A percentile compares a stretch with the other conserved stretches of the same genome.
Conservation (phyloP, 495 filamentous ascomycete genomes). For the Rostrohypoxylon terebratum region DNA sequence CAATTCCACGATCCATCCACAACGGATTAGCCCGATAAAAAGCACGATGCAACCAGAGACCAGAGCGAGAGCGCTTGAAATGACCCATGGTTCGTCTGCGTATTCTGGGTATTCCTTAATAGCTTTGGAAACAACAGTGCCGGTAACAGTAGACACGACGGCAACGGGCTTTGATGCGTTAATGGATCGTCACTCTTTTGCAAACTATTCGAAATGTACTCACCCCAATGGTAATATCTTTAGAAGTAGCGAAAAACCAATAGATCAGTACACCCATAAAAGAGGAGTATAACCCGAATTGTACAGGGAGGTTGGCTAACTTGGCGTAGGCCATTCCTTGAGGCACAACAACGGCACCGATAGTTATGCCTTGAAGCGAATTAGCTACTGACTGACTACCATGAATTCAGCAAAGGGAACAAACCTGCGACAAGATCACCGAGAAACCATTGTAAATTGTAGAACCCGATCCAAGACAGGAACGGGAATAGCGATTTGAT, state of each 20-base stretch:
- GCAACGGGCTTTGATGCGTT: slow-evolving; percentile 78
- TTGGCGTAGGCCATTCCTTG: slow-evolving; percentile 98
- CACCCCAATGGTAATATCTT: slow-evolving; percentile 99
- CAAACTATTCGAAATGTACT: slow-evolving; percentile 61
- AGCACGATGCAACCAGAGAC: slow-evolving; percentile 85
- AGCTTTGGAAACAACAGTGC: slow-evolving; percentile 77
- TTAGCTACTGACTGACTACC: slow-evolving; percentile 23
- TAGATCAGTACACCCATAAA: slow-evolving; percentile 98
- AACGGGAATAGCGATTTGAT: slow-evolving; percentile 84
- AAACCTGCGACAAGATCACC: slow-evolving; percentile 92
- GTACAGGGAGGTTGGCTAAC: slow-evolving; percentile 77
- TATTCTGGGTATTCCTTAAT: slow-evolving; percentile 66
- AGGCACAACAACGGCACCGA: slow-evolving; percentile 94
- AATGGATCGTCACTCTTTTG: slow-evolving; percentile 54
- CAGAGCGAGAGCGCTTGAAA: slow-evolving; percentile 84
- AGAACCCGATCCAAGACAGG: slow-evolving; percentile 83
- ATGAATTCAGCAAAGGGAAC: slow-evolving; percentile 36
- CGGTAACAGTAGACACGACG: slow-evolving; percentile 91
- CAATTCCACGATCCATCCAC: slow-evolving; percentile 95
- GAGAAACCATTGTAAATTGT: slow-evolving; percentile 88
- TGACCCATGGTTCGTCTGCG: slow-evolving; percentile 55
- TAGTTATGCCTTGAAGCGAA: slow-evolving; percentile 77
- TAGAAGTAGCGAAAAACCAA: slow-evolving; percentile 99
- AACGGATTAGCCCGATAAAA: slow-evolving; percentile 80
- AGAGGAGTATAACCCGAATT: slow-evolving; percentile 95